Evolutionary conservation across 768 basidiomycete species (phyloP), one percentile per base, ranked within the genome.

Genomic region (Mycena maculata): DNA sequence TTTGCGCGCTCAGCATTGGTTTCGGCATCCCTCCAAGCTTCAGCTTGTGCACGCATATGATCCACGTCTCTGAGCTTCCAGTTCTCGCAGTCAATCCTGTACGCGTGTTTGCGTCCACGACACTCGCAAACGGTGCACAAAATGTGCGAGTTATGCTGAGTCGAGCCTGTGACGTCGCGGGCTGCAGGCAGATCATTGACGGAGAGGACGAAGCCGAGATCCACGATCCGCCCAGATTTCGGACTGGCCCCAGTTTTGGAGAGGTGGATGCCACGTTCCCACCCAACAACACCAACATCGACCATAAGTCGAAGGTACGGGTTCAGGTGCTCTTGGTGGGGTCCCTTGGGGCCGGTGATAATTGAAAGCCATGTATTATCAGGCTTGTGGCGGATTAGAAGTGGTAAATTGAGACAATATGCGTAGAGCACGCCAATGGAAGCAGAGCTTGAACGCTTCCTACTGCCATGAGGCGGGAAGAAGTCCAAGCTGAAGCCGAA

Each of bases 321-420:
- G 44, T 77, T 77, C 13, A 79, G 45, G 15, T 76, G 27, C 2
- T 76, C 69, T 1, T 60, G 22, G 5, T 45, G 42, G 6, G 72
- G 75, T 28, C 74, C 70, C 2, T 63, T 58, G 0, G 75, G 76
- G 8, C 79, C 72, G 4, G 71, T 71, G 15, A 79, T 66, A 16
- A 79, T 72, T 1, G 60, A 45, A 23, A 75, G 33, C 25, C 69
- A 77, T 61, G 78, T 65, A 53, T 81, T 74, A 58, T 77, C 72
- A 1, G 69, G 63, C 30, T 73, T 70, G 54, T 77, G 75, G 10
- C 74, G 66, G 6, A 77, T 62, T 16, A 71, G 33, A 6, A 49
- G 42, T 0, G 78, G 75, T 2, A 81, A 67, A 42, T 76, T 78
- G 0, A 79, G 57, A 47, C 72, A 74, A 4, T 68, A 67, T 25